These are phyloP conservation scores for Colletotrichum sojae DNA, from an alignment of 2,329 filamentous ascomycete species.

Conservation along the genomic window DNA sequence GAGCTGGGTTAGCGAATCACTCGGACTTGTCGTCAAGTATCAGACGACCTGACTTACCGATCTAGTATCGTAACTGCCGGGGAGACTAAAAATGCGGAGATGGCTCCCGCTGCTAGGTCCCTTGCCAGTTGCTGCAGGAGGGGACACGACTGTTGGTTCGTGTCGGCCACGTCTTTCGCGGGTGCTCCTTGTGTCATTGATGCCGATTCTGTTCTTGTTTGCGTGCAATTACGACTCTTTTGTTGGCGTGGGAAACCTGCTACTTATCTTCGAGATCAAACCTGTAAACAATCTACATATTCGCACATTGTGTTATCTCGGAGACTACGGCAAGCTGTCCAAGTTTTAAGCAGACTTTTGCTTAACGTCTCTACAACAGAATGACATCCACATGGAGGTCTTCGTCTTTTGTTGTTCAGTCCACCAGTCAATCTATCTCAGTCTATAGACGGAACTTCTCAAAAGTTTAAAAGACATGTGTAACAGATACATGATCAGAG, in stretches of 20 bases:
- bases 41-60: slow-evolving; percentile 38
- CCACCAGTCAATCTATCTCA: no score
- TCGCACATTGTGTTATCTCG: not conserved
- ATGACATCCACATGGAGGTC: no score
- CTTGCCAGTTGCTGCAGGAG: slow-evolving; percentile 22
- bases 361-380: no score
- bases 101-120: slow-evolving; percentile 45
- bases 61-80: slow-evolving; percentile 49
- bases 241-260: slow-evolving; percentile 2
- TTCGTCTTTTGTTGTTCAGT: no score
- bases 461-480: no score
- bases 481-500: no score
- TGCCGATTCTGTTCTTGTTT: not conserved
- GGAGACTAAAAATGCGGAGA: slow-evolving; percentile 48
- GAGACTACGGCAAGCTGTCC: no score
- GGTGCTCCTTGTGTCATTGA: slow-evolving; percentile 21
- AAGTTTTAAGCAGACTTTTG: no score
- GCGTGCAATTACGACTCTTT: not conserved
- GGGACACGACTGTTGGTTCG: slow-evolving; percentile 1
- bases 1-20: slow-evolving; percentile 1
- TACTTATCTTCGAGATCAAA: slow-evolving; percentile 7
- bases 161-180: not conserved
- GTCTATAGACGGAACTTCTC: no score
- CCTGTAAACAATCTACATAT: no score
- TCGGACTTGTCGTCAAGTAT: not conserved